Base-by-base conservation (phyloP, 345 rosid genomes). In the Melaleuca quinquenervia region DNA sequence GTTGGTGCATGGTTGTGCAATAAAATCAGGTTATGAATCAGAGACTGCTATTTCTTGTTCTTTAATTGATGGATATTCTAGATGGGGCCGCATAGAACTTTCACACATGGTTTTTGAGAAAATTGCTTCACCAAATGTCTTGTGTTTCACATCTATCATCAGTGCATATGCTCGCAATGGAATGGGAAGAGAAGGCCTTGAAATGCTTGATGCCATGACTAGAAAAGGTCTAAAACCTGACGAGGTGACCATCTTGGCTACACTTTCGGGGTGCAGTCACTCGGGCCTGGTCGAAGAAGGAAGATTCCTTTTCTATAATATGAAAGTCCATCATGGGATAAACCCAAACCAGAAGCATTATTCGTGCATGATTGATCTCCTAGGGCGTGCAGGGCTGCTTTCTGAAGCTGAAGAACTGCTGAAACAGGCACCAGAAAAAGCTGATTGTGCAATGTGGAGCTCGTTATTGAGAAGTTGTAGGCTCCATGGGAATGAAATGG, bases 231-330 rank as follows among this genome's bases (percentile, higher is more conserved):
- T 95, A 45, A 89, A 54, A 85, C 98, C 97, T 82, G 98, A 94
- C 83, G 89, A 90, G 90, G 96, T 95, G 87, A 91, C 96, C 29
- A 89, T 95, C 89, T 88, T 94, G 87, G 93, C 95, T 85, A 94
- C 89, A 45, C 86, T 95, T 87, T 85, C 88, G 41, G 98, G 95
- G 21, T 95, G 98, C 91, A 92, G 92, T 86, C 96, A 93, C 90
- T 93, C 94, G 1, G 96, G 98, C 7, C 90, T 95, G 91, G 95
- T 95, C 84, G 91, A 96, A 90, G 98, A 94, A 90, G 96, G 94
- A 7, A 89, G 89, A 75, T 84, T 82, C 50, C 29, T 84, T 75
- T 87, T 87, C 85, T 74, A 83, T 52, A 53, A 20, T 56, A 88
- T 94, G 96, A 92, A 89, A 87, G 84, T 90, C 11, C 83, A 84